Conservation (phyloP, 345 rosid species). For the Anacardium occidentale region DNA sequence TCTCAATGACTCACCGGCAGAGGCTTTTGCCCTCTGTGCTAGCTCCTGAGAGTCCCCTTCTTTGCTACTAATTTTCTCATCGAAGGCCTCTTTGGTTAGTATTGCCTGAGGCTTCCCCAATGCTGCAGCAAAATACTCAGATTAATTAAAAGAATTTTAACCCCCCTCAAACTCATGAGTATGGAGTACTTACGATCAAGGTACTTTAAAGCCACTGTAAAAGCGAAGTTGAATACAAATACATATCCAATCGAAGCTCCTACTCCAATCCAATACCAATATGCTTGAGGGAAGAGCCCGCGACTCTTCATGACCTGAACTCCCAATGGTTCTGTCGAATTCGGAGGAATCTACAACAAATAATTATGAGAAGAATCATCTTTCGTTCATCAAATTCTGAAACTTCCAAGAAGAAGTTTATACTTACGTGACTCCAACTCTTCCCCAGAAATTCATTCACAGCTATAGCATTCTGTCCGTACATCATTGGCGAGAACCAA, state of each 20-base stretch:
- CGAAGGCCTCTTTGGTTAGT: constrained; percentile 45
- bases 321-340: constrained; percentile 68
- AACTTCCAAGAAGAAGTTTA: constrained; percentile 4
- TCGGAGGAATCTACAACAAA: constrained; percentile 44
- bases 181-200: constrained; percentile 59
- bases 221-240: constrained; percentile 64
- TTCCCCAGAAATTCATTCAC: constrained; percentile 68
- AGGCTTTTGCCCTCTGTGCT: constrained; percentile 29
- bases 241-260: constrained; percentile 63
- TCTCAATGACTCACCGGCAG: constrained; percentile 30
- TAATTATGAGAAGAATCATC: constrained; percentile 1
- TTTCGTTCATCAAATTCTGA: background rate
- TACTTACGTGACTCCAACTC: constrained; percentile 58
- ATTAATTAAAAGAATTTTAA: constrained; percentile 19
- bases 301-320: constrained; percentile 60
- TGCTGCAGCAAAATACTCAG: constrained; percentile 37
- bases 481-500: constrained; percentile 69
- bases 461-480: constrained; percentile 53
- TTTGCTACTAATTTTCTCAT: constrained; percentile 36
- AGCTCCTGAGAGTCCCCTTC: constrained; percentile 36
- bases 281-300: constrained; percentile 63
- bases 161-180: background rate
- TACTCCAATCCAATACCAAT: constrained; percentile 86
- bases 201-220: constrained; percentile 62
- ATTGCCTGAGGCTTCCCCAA: constrained; percentile 61